These are phyloP conservation scores for Taxawa tesnikishii DNA, from an alignment of 2,329 filamentous ascomycete genomes.

Conservation along the genomic window DNA sequence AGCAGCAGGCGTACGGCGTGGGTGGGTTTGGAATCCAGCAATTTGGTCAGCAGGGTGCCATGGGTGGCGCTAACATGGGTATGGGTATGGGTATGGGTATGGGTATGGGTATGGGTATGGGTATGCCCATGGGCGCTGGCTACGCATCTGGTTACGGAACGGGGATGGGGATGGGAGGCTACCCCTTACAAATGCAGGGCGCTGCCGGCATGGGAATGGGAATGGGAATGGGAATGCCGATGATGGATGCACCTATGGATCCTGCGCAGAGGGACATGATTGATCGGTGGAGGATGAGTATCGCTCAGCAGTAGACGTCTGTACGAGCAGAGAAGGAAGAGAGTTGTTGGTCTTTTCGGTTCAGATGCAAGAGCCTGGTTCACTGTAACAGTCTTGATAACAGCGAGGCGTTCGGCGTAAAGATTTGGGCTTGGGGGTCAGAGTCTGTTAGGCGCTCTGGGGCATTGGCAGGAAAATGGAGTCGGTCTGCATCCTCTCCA, in stretches of 20 bases:
- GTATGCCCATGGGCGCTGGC: constrained; percentile 7
- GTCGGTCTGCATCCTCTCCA: no score
- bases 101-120: neutral
- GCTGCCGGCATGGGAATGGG: constrained; percentile 7
- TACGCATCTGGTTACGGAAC: constrained; percentile 3
- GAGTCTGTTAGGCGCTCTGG: no score
- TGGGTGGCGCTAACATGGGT: neutral
- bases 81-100: constrained; percentile 5
- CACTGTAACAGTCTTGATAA: no score
- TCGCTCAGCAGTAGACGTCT: constrained; percentile 19
- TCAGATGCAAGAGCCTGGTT: no score
- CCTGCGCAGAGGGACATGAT: constrained; percentile 42
- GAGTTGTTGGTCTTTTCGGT: no score
- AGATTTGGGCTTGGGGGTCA: no score
- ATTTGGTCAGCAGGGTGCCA: no score
- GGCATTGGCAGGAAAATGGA: no score
- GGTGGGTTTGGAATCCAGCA: no score
- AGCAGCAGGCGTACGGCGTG: neutral
- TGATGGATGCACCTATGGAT: constrained; percentile 26
- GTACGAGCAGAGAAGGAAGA: no score
- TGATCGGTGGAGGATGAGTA: constrained; percentile 45
- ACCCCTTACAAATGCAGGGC: neutral
- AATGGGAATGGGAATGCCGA: constrained; percentile 12
- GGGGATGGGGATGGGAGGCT: constrained; percentile 7
- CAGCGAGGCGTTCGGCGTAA: no score